phyloP scores from a whole-genome alignment of 2,329 filamentous ascomycete genomes.

The Arthrinium phaeospermum region DNA sequence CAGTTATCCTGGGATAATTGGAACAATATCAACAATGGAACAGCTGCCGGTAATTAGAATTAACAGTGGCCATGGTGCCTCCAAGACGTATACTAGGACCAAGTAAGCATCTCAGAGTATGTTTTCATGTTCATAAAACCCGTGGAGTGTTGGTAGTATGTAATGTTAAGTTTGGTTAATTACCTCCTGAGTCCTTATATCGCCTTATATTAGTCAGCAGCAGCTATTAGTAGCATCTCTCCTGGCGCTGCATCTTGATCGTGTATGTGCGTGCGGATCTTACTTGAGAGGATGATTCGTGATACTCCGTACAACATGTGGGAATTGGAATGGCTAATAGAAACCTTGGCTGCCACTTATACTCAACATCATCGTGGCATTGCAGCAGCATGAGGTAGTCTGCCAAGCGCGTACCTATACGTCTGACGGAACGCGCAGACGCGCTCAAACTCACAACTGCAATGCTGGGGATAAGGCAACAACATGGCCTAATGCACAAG shows the following conservation, averaged over 20 bases:
- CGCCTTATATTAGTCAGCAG: background rate
- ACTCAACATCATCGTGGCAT: background rate
- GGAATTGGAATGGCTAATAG: background rate
- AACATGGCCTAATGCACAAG: background rate
- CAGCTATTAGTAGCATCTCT: background rate
- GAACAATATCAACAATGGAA: background rate
- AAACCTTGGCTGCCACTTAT: background rate
- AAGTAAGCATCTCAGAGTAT: background rate
- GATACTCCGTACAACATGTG: background rate
- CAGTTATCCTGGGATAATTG: background rate
- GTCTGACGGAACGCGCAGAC: background rate
- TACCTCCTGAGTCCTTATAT: background rate
- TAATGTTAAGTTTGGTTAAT: background rate
- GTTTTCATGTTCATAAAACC: background rate
- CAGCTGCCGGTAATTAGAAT: background rate
- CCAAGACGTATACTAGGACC: background rate
- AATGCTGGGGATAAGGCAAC: background rate
- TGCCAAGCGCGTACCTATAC: background rate
- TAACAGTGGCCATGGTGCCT: background rate
- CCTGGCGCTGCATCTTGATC: background rate
- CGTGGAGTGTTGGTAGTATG: background rate
- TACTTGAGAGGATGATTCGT: background rate
- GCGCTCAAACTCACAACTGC: background rate
- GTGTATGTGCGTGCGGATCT: too few relatives aligned
- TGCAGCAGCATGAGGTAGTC: background rate